Evolutionary conservation across 805 yeast species (phyloP).

Genomic region (Zygoascus biomembranicola): DNA sequence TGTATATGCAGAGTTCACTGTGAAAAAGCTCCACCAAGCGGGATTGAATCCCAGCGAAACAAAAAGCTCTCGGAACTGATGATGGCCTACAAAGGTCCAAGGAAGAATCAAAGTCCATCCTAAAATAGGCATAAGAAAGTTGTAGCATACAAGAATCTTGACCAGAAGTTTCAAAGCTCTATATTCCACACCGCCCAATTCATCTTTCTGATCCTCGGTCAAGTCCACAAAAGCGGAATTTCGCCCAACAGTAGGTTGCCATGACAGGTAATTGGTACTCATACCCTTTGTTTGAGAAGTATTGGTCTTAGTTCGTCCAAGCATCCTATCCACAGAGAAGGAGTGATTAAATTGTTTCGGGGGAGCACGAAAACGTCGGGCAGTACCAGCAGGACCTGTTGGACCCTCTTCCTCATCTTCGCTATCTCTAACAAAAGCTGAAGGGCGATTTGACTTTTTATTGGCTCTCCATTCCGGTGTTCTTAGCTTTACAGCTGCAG

Average conservation of each 20-base stretch:
- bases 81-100: conserved; percentile 37
- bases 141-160: conserved; percentile 55
- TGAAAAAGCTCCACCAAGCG: conserved; percentile 91
- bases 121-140: conserved; percentile 66
- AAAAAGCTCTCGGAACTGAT: conserved; percentile 26
- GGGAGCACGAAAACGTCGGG: neutral
- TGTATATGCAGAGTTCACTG: conserved; percentile 69
- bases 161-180: conserved; percentile 75
- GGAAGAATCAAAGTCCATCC: conserved; percentile 39
- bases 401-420: neutral
- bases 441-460: neutral
- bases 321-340: neutral
- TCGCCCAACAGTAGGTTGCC: conserved; percentile 87
- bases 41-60: conserved; percentile 56
- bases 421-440: neutral
- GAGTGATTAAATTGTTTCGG: neutral
- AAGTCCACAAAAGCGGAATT: conserved; percentile 85
- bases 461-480: neutral
- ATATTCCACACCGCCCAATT: conserved; percentile 95
- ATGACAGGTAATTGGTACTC: conserved; percentile 57
- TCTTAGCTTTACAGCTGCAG: neutral
- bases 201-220: conserved; percentile 79
- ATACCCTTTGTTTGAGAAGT: conserved; percentile 11
- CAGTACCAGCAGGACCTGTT: neutral
- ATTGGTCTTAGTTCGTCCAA: neutral